Percentiles rank a stretch among this genome's conserved stretches.
phyloP scores from a whole-genome alignment of 352 stramenopile species.

The Aphanomyces invadans region DNA sequence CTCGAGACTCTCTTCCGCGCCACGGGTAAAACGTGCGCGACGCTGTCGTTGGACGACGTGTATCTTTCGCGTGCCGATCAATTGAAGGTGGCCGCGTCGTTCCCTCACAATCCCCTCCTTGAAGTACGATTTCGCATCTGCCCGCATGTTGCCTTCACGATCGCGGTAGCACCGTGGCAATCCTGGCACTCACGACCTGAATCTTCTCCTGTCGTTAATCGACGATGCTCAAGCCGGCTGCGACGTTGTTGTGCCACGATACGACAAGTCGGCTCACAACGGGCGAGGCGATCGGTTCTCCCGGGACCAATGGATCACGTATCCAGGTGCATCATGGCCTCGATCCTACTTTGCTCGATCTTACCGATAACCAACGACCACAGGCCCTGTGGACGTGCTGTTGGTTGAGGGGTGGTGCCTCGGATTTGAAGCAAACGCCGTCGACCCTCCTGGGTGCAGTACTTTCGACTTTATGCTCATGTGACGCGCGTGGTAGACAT shows the following conservation, averaged over 20 bases:
- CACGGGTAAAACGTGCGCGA: slow-evolving; percentile 52
- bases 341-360: no score
- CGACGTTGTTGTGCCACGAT: slow-evolving; percentile 51
- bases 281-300: slow-evolving; percentile 67
- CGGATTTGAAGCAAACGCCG: slow-evolving; percentile 46
- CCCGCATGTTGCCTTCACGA: not conserved
- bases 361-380: not conserved
- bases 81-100: slow-evolving; percentile 45
- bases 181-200: slow-evolving; percentile 70
- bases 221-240: slow-evolving; percentile 42
- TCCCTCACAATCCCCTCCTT: slow-evolving; percentile 62
- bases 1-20: slow-evolving; percentile 51
- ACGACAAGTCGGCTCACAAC: slow-evolving; percentile 70
- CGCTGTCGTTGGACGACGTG: slow-evolving; percentile 78
- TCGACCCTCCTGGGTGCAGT: not conserved
- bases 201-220: slow-evolving; percentile 54
- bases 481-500: slow-evolving; percentile 2
- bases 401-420: slow-evolving; percentile 83
- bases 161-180: slow-evolving; percentile 67
- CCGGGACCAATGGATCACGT: slow-evolving; percentile 40
- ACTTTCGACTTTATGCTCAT: not conserved
- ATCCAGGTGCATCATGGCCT: no score
- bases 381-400: slow-evolving; percentile 70
- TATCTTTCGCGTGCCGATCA: slow-evolving; percentile 66
- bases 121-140: slow-evolving; percentile 34